Base-by-base conservation (phyloP, 352 stramenopile genomes). In the Globisporangium perplexum region DNA sequence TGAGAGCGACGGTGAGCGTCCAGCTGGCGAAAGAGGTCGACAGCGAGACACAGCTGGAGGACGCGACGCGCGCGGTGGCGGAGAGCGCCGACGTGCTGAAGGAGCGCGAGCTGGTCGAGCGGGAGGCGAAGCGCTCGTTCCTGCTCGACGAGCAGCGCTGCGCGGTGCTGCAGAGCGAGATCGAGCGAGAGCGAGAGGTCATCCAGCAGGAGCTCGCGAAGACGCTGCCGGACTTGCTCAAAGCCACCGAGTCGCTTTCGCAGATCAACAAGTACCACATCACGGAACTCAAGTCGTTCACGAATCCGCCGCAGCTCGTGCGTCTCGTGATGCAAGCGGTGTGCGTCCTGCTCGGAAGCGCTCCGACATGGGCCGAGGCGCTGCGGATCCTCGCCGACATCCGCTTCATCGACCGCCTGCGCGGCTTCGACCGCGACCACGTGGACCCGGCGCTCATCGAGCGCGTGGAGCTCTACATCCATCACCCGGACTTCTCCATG, bases 221-320 rank as follows among this genome's bases (percentile, higher is more conserved):
- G 35, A 87, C 63, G 4, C 66, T 90, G 1, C 79, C 79, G 0
- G 74, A 90, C 8, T 57, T 90, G 0, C 50, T 69, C 10, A 66
- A 73, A 31, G 79, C 79, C 1, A 90, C 71, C 0, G 69, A 78
- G 31, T 75, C 79, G 39, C 59, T 90, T 1, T 71, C 72, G 12
- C 76, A 86, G 46, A 90, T 90, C 57, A 86, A 86, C 63, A 90
- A 88, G 53, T 67, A 85, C 46, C 77, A 88, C 45, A 90, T 90
- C 50, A 83, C 79, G 14, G 79, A 90, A 54, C 83, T 90, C 72
- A 88, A 88, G 54, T 88, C 76, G 20, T 88, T 90, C 50, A 83
- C 74, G 22, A 83, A 81, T 12, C 79, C 79, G 0, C 79, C 79
- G 0, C 77, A 90, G 43, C 63, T 88, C 4, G 79, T 90, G 28